Base-by-base conservation (phyloP, 345 rosid genomes). In the Combretum micranthum region DNA sequence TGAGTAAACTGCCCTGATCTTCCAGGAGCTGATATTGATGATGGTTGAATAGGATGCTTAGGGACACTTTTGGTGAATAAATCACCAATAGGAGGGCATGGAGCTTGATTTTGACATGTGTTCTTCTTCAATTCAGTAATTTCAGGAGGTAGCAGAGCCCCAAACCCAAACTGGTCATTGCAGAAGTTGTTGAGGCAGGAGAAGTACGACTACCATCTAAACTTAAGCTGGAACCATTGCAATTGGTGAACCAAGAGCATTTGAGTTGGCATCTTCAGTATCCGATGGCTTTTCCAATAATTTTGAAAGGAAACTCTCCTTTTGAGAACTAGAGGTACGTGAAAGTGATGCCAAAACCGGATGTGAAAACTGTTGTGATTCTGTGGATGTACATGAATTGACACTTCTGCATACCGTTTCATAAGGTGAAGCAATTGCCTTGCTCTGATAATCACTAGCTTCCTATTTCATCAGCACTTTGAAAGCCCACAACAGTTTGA, bases 161-260 rank as follows among this genome's bases (percentile, higher is more conserved):
- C 69, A 78, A 74, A 25, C 86, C 77, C 42, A 85, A 67, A 69
- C 79, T 86, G 15, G 86, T 79, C 3, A 82, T 79, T 53, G 76
- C 77, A 47, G 84, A 81, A 62, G 78, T 74, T 19, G 20, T 72
- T 0, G 85, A 76, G 17, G 77, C 53, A 21, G 82, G 76, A 50
- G 85, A 84, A 53, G 74, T 63, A 56, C 42, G 78, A 59, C 65
- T 58, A 32, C 57, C 70, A 39, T 56, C 81, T 26, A 49, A 37
- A 18, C 77, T 68, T 16, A 79, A 80, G 69, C 67, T 72, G 43
- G 82, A 81, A 46, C 78, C 69, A 44, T 75, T 72, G 62, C 56
- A 46, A 44, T 46, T 58, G 44, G 76, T 51, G 75, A 73, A 25
- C 58, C 60, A 20, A 65, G 60, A 22, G 64, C 70, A 68, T 50